Conservation (phyloP, 768 basidiomycete genomes). For the Kwoniella bestiolae region DNA sequence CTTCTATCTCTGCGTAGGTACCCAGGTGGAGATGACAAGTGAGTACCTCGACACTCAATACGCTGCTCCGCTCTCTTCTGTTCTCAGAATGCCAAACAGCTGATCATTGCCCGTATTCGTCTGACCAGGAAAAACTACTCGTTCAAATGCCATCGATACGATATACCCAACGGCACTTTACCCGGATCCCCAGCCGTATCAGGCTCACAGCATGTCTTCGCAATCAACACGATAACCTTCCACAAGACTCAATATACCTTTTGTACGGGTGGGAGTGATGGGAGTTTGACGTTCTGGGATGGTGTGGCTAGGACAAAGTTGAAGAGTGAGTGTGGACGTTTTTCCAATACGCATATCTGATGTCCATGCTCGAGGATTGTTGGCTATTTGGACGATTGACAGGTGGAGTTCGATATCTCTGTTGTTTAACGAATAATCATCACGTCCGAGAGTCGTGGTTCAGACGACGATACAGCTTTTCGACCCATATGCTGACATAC, state of each 20-base stretch:
- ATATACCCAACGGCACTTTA: constrained; percentile 39
- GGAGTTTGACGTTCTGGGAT: constrained; percentile 51
- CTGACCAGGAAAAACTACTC: constrained; percentile 74
- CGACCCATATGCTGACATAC: constrained; percentile 12
- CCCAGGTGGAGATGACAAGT: constrained; percentile 34
- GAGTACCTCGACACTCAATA: neutral
- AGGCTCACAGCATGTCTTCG: constrained; percentile 70
- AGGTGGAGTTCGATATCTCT: no score
- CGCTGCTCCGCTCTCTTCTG: neutral
- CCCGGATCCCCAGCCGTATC: constrained; percentile 63
- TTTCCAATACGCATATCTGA: no score
- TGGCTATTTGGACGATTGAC: no score
- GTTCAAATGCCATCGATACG: constrained; percentile 66
- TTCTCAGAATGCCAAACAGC: neutral
- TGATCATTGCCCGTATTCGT: constrained; percentile 1
- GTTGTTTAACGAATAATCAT: no score
- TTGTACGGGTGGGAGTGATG: constrained; percentile 70
- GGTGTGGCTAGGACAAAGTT: constrained; percentile 78
- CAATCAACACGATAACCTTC: constrained; percentile 85
- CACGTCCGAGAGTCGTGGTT: no score
- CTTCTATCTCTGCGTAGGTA: constrained; percentile 22
- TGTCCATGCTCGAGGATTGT: no score
- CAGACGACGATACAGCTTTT: no score
- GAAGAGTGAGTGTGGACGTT: constrained; percentile 68
- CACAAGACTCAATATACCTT: constrained; percentile 84